A percentile compares a stretch with the other conserved stretches of the same genome.
Conservation (phyloP, 305 asterid species). For the Salvia sclarea region DNA sequence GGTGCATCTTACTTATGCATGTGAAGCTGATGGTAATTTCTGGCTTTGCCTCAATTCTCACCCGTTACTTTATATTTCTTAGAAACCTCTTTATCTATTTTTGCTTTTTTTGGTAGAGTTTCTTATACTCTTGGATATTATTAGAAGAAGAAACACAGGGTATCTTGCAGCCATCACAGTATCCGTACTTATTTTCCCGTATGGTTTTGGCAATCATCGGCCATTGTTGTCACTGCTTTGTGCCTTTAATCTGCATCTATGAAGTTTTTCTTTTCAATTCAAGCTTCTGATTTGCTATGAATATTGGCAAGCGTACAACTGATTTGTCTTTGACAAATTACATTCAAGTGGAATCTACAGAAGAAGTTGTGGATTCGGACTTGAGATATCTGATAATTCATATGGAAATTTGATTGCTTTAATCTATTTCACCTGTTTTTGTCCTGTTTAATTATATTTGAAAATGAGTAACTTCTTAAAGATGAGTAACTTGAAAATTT, state of each 20-base stretch:
- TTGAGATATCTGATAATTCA: not conserved
- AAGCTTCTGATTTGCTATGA: not conserved
- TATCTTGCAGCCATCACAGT: not conserved
- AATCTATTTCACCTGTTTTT: not conserved
- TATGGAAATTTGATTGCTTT: not conserved
- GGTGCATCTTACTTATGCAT: not conserved
- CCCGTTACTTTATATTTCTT: not conserved
- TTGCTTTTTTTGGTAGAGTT: not conserved
- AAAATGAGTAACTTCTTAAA: not conserved
- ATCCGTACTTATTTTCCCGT: not conserved
- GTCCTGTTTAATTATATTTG: not conserved
- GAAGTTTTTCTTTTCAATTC: not conserved
- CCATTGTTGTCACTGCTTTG: not conserved
- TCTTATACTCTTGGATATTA: not conserved
- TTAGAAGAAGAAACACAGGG: not conserved
- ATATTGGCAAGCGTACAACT: not conserved
- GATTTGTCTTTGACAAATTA: not conserved
- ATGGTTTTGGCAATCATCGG: not conserved
- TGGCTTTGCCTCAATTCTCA: not conserved
- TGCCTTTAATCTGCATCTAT: not conserved
- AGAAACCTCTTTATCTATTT: not conserved
- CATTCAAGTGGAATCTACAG: not conserved
- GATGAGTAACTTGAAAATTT: slow-evolving; percentile 12
- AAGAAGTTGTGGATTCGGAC: not conserved
- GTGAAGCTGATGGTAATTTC: not conserved